These are phyloP conservation scores for Candida michaelii DNA, from an alignment of 805 yeast species.

Conservation along the genomic window DNA sequence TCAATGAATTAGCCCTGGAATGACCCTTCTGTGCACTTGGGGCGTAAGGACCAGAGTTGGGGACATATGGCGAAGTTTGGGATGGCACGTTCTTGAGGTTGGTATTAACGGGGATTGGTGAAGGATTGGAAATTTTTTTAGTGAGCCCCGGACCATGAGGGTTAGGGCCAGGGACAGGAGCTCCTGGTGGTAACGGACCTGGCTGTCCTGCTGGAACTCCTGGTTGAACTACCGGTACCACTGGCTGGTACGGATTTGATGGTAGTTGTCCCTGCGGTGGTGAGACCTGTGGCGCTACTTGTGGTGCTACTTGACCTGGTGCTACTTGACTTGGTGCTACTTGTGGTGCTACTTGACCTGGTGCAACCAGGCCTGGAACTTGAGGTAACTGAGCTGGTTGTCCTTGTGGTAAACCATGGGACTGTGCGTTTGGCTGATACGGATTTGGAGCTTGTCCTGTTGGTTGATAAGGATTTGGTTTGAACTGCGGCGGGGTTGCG, in stretches of 20 bases:
- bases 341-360: no score
- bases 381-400: no score
- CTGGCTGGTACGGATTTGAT: not conserved
- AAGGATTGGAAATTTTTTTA: slow-evolving; percentile 11
- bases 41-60: slow-evolving; percentile 45
- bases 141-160: no score
- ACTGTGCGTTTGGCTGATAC: not conserved
- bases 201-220: not conserved
- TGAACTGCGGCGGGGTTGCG: not conserved
- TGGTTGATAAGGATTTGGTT: slow-evolving; percentile 5
- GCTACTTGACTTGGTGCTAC: not conserved
- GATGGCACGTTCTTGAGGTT: slow-evolving; percentile 20
- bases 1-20: slow-evolving; percentile 40
- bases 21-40: slow-evolving; percentile 38
- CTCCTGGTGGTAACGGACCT: not conserved
- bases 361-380: no score
- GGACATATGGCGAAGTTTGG: slow-evolving; percentile 42
- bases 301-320: slow-evolving; percentile 1
- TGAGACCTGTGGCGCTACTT: no score
- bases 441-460: not conserved
- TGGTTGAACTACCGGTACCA: not conserved
- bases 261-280: no score
- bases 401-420: no score
- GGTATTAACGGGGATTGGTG: slow-evolving; percentile 23
- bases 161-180: slow-evolving; percentile 6